A percentile compares a stretch with the other conserved stretches of the same genome.
Evolutionary conservation across 106 monocot genomes (phyloP).

Genomic region (Dendrobium chrysotoxum): DNA sequence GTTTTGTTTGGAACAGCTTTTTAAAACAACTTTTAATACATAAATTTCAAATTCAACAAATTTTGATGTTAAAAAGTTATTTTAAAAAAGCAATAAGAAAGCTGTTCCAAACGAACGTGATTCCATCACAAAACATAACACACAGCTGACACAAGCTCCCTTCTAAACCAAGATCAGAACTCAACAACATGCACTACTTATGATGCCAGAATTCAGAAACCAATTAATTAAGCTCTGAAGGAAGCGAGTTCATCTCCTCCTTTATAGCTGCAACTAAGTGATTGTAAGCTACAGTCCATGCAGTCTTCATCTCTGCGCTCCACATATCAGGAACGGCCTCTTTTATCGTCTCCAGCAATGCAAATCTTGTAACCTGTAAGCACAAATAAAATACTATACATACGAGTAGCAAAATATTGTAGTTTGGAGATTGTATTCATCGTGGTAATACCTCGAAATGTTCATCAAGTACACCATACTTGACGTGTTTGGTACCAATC

Average conservation of each 20-base stretch:
- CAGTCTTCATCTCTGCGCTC: conserved; percentile 28
- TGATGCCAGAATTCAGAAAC: not conserved
- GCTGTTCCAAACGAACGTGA: no score
- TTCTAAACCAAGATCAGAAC: no score
- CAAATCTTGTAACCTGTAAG: conserved; percentile 19
- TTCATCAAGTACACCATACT: conserved; percentile 20
- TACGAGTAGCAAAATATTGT: not conserved
- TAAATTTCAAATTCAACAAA: no score
- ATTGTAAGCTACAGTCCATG: conserved; percentile 39
- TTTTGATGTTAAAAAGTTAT: no score
- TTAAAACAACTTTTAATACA: no score
- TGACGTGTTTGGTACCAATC: conserved; percentile 19
- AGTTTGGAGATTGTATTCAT: not conserved
- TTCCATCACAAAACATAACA: no score
- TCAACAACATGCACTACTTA: no score
- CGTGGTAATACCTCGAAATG: conserved; percentile 22
- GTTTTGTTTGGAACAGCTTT: no score
- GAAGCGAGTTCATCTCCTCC: conserved; percentile 30
- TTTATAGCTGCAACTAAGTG: conserved; percentile 39
- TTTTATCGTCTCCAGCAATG: conserved; percentile 29
- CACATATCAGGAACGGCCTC: conserved; percentile 30
- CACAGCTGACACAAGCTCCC: no score
- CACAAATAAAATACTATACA: not conserved
- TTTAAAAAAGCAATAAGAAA: no score
- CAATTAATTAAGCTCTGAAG: not conserved